Conservation (phyloP, 139 green algal genomes). For the Chlorella sp. region DNA sequence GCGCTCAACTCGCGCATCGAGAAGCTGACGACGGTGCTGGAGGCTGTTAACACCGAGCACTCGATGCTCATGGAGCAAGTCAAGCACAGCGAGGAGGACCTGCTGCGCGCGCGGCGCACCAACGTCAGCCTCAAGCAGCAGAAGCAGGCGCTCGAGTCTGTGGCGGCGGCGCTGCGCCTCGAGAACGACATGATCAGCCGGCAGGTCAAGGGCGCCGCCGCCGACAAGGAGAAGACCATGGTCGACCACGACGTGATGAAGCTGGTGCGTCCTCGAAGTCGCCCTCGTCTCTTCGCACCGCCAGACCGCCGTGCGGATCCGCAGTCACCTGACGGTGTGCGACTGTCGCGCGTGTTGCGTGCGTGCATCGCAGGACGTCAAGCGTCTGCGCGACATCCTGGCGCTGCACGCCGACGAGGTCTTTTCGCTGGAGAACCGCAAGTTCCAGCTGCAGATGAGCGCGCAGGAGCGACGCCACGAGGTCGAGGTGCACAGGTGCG, state of each 20-base stretch:
- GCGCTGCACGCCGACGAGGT: constrained; percentile 59
- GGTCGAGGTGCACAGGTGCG: constrained; percentile 58
- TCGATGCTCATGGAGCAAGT: constrained; percentile 62
- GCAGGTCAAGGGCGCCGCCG: constrained; percentile 29
- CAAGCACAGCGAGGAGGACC: constrained; percentile 68
- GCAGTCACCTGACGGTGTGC: too few relatives aligned
- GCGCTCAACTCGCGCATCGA: constrained; percentile 62
- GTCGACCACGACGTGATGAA: constrained; percentile 77
- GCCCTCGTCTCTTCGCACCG: too few relatives aligned
- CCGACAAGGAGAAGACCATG: constrained; percentile 70
- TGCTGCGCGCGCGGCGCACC: constrained; percentile 34
- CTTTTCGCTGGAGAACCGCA: constrained; percentile 67
- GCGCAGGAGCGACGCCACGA: constrained; percentile 76
- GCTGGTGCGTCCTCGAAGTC: constrained; percentile 65
- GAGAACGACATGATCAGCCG: constrained; percentile 54
- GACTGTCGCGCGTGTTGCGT: neutral
- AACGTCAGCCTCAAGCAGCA: constrained; percentile 24
- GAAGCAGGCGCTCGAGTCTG: neutral
- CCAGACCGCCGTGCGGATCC: too few relatives aligned
- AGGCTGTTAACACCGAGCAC: constrained; percentile 55
- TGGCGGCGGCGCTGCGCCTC: constrained; percentile 19
- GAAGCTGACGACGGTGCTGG: constrained; percentile 49
- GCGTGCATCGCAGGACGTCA: constrained; percentile 52
- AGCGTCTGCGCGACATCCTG: constrained; percentile 59
- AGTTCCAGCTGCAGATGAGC: constrained; percentile 62